Evolutionary conservation across 139 green algal genomes (phyloP).

Genomic region (Limnomonas spitsbergensis): DNA sequence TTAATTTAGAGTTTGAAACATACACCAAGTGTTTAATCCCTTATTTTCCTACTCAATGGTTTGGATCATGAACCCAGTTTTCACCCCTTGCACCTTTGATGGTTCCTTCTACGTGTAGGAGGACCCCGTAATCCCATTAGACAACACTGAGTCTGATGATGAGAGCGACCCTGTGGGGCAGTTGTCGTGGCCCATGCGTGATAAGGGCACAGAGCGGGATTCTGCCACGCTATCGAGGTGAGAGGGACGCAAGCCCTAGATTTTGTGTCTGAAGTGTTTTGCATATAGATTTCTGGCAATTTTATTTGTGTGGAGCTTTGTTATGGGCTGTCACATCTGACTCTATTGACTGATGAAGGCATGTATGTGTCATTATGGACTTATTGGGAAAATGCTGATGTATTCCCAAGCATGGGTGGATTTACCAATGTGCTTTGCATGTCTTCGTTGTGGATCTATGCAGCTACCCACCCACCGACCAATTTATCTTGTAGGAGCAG

Average conservation of each 20-base stretch:
- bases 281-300: background rate
- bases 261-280: background rate
- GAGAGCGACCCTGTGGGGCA: slow-evolving; percentile 16
- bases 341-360: background rate
- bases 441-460: background rate
- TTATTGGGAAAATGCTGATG: no score
- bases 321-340: background rate
- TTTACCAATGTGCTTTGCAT: no score
- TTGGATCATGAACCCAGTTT: no score
- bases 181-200: background rate
- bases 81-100: background rate
- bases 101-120: background rate
- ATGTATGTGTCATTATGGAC: no score
- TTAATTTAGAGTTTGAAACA: no score
- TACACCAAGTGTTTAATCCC: no score
- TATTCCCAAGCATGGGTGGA: no score
- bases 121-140: slow-evolving; percentile 1
- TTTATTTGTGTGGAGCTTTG: background rate
- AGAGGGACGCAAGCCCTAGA: background rate
- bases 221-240: no score
- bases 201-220: no score
- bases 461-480: background rate
- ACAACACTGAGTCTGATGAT: slow-evolving; percentile 28
- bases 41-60: no score
- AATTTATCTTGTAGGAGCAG: background rate